Percentiles rank a stretch among this genome's conserved stretches.
phyloP scores from a whole-genome alignment of 2,329 filamentous ascomycete genomes.

The Talaromyces marneffei region DNA sequence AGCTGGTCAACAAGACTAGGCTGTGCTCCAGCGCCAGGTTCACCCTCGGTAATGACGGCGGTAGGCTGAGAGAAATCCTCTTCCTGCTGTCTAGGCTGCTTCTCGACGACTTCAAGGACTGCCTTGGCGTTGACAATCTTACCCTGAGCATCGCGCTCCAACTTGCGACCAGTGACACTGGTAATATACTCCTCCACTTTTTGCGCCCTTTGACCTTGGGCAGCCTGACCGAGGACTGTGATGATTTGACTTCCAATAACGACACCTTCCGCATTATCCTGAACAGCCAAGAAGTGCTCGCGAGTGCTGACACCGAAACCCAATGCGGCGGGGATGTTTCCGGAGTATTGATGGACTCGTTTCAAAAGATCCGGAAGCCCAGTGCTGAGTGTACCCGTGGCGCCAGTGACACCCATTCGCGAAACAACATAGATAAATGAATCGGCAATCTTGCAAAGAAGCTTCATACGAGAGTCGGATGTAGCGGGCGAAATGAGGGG shows the following conservation, averaged over 20 bases:
- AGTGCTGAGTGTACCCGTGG: conserved; percentile 72
- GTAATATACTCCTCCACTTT: conserved; percentile 83
- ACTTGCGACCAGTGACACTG: conserved; percentile 57
- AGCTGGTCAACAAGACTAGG: conserved; percentile 75
- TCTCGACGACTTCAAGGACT: conserved; percentile 62
- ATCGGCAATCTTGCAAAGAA: conserved; percentile 93
- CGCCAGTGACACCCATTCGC: conserved; percentile 92
- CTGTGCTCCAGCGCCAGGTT: conserved; percentile 31
- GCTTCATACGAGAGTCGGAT: conserved; percentile 86
- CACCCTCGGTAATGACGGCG: conserved; percentile 58
- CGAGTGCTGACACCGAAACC: conserved; percentile 94
- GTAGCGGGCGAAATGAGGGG: conserved; percentile 94
- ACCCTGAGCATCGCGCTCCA: conserved; percentile 41
- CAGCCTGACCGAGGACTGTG: conserved; percentile 66
- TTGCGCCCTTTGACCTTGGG: conserved; percentile 60
- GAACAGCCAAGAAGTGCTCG: conserved; percentile 85
- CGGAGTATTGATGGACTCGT: conserved; percentile 86
- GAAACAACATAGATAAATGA: conserved; percentile 99
- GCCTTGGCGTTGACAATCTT: conserved; percentile 59
- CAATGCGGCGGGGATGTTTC: conserved; percentile 82
- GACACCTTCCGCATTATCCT: conserved; percentile 81
- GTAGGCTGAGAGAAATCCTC: conserved; percentile 47
- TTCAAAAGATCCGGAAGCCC: conserved; percentile 75
- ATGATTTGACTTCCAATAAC: conserved; percentile 97
- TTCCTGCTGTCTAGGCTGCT: conserved; percentile 48